Evolutionary conservation across 108 stramenopile genomes (phyloP), one percentile per base, ranked within the genome.

Genomic region (Conticribra guillardii): DNA sequence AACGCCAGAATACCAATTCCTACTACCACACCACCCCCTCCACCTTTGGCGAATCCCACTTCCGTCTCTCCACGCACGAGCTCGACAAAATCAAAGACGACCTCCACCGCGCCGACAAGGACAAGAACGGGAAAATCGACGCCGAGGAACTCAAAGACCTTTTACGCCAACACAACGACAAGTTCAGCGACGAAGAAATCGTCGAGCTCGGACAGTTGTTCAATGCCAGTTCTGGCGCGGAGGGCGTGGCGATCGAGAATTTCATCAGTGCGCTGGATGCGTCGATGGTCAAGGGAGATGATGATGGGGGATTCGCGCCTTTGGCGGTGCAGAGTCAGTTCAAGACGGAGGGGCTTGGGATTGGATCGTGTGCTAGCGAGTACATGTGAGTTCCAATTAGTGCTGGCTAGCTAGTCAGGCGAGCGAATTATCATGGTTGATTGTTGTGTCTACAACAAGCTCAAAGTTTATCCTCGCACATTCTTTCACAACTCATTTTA

Each of bases 161-260:
- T 0, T 62, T 94, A 7, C 79, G 72, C 32, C 82, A 76, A 26
- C 90, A 94, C 65, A 73, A 55, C 0, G 11, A 47, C 3, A 49
- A 76, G 4, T 94, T 94, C 69, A 84, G 82, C 0, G 93, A 91
- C 21, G 73, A 52, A 3, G 93, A 94, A 50, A 84, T 91, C 32
- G 69, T 87, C 18, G 88, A 91, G 54, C 64, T 91, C 19, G 61
- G 81, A 22, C 90, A 94, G 33, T 47, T 89, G 4, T 94, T 74
- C 60, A 91, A 94, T 51, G 85, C 86, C 14, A 79, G 68, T n/a
- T 79, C 77, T 18, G 85, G 80, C 22, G 93, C 84, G 9, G 82
- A 82, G n/a, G 48, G 51, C 16, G 80, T 91, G 3, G 21, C 57
- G 8, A 80, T 91, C 68, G 73, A 85, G 44, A 56, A 73, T 2